These are phyloP conservation scores for Kickxella alabastrina DNA, from an alignment of 192 early-diverging fungal genomes.

Conservation along the genomic window DNA sequence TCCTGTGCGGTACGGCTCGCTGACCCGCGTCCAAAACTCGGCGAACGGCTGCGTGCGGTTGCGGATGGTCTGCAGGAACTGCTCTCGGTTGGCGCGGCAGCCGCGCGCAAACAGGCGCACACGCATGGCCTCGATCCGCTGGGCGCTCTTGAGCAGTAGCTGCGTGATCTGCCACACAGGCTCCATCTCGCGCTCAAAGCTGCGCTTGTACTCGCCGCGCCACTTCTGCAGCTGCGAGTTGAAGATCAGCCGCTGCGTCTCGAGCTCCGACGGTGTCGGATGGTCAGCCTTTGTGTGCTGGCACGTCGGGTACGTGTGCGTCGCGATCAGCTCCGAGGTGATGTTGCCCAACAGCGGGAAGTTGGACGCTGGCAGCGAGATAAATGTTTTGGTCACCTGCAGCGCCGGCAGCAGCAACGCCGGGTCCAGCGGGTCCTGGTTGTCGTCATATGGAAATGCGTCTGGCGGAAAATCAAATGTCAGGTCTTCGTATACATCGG, in stretches of 20 bases:
- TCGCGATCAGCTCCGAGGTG: conserved; percentile 63
- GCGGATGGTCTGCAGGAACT: conserved; percentile 51
- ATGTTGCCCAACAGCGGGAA: conserved; percentile 68
- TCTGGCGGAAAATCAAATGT: conserved; percentile 48
- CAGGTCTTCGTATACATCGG: conserved; percentile 53
- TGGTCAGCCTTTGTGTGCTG: conserved; percentile 64
- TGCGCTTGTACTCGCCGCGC: conserved; percentile 54
- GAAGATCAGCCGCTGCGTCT: conserved; percentile 63
- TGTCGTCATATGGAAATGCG: conserved; percentile 52
- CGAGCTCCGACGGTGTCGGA: conserved; percentile 65
- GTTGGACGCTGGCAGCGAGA: conserved; percentile 57
- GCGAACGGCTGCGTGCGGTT: conserved; percentile 51
- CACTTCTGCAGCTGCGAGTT: conserved; percentile 61
- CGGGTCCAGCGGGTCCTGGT: conserved; percentile 60
- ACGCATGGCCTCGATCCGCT: conserved; percentile 54
- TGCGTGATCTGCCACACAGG: conserved; percentile 63
- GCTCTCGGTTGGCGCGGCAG: conserved; percentile 46
- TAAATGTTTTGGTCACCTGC: conserved; percentile 61
- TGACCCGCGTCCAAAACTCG: conserved; percentile 54
- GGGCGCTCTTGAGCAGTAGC: conserved; percentile 51
- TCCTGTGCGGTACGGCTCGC: conserved; percentile 44
- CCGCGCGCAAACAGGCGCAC: conserved; percentile 52
- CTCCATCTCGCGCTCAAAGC: conserved; percentile 58
- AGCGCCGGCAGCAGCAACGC: conserved; percentile 66
- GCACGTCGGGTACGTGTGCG: conserved; percentile 68